Evolutionary conservation across 2,329 filamentous ascomycete genomes (phyloP).

Genomic region (Claviceps sp.): DNA sequence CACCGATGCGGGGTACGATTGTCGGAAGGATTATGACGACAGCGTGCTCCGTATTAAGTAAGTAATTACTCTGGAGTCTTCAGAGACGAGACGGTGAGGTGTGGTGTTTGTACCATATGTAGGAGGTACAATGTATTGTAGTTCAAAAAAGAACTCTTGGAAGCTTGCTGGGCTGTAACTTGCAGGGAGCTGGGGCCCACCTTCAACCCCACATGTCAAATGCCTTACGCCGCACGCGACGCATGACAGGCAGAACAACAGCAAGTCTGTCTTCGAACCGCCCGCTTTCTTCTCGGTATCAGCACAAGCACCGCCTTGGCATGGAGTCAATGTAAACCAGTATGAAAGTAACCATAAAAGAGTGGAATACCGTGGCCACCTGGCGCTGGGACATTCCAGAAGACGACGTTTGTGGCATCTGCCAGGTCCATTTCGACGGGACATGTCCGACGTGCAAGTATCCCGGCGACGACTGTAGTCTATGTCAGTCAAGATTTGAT

Average conservation of each 20-base stretch:
- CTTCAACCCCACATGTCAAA: constrained; percentile 1
- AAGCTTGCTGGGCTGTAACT: neutral
- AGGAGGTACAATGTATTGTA: neutral
- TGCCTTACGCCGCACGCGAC: neutral
- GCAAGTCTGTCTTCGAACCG: neutral
- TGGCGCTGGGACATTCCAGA: constrained; percentile 98
- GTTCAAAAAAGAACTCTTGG: neutral
- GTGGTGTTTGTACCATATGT: neutral
- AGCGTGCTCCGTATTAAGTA: neutral
- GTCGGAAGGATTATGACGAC: constrained; percentile 1
- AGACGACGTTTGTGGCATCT: constrained; percentile 97
- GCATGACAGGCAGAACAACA: neutral
- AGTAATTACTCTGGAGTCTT: neutral
- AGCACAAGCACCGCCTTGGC: neutral
- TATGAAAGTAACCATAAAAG: constrained; percentile 93
- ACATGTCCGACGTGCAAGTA: constrained; percentile 98
- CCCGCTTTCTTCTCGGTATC: neutral
- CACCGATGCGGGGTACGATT: neutral
- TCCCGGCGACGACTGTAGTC: constrained; percentile 86
- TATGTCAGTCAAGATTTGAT: constrained; percentile 47
- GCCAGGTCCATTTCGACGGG: constrained; percentile 93
- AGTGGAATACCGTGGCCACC: constrained; percentile 88
- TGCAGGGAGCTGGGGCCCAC: constrained; percentile 2
- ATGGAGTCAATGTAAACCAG: neutral
- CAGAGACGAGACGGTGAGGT: neutral